Evolutionary conservation across 108 stramenopile species (phyloP), one percentile per base, ranked within the genome.

Genomic region (Cyclotella distinguenda): DNA sequence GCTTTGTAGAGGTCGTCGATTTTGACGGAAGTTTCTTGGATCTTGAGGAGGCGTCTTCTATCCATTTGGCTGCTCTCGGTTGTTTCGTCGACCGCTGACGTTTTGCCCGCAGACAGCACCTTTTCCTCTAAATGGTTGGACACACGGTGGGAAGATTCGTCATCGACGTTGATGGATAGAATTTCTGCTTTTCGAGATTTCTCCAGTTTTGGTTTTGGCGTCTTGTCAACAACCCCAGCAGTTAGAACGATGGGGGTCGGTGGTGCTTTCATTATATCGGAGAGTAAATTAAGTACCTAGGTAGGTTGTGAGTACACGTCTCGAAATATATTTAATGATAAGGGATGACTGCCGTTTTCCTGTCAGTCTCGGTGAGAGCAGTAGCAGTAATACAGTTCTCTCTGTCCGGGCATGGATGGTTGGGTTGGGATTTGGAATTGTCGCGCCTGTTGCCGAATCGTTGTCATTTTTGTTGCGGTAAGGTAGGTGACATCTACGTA

Each of bases 1-100:
- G 73, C 56, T 30, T 65, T 66, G 52, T 74, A 74, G 6, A 74
- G 39, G 51, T 74, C 73, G 34, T 74, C 73, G 31, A 74, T 65
- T 49, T 66, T 73, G 31, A 73, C 64, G 30, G 72, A 73, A 10
- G 72, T 43, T 10, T 49, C 30, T 43, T 66, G 49, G n/a, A 66
- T 66, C 27, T 54, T 64, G 12, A 52, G 30, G 21, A 45, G 65
- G 12, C 72, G 63, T 40, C 43, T 27, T 31, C 64, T 47, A 33
- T 74, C 64, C 18, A 66, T 74, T 58, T 66, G 52, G 27, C 39
- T 53, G 10, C 56, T 58, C 5, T 54, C 52, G 19, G 18, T 34
- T 34, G 36, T 22, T 18, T 21, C 35, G 27, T 64, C 43, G 44
- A 33, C 39, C 40, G 18, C 33, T 3, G 31, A 22, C 11, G 23